Evolutionary conservation across 805 yeast species (phyloP), one percentile per base, ranked within the genome.

Genomic region (Candida bentonensis): DNA sequence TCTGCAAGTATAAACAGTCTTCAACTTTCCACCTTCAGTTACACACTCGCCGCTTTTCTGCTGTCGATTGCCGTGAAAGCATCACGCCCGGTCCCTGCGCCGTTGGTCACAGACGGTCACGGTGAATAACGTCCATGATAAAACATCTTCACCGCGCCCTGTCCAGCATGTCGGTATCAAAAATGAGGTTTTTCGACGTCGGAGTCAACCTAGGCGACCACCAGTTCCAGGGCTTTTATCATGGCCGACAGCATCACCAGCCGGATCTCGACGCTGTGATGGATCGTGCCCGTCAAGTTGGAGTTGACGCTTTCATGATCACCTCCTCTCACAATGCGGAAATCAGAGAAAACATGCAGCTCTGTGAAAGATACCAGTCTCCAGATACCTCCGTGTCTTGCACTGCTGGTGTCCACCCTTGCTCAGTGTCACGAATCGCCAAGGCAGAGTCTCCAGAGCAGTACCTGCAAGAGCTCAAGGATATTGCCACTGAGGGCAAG

Each of bases 401-500:
- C 21, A 92, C 98, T 0, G 88, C 79, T 1, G 98, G 99, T 11
- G 94, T 89, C 1, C 99, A 92, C 64, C 99, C 99, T 0, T 89
- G 98, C 61, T 68, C 81, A 15, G 94, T 87, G 0, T 60, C 59
- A 56, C 88, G 69, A 52, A 72, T 78, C 49, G 63, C 54, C 5
- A 48, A 45, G 4, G 54, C 51, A 2, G 53, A 54, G 11, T 49
- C 51, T 3, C 56, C 56, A 22, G 42, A 39, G 22, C 41, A 41
- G 22, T 78, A 79, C 51, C 56, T 83, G 27, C 53, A 58, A 2
- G 58, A 67, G 22, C 60, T 92, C 40, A 69, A 72, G 48, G 51
- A 62, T 2, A 51, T 81, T n/a, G 74, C 77, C 0, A 47, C 60
- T 3, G 52, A 63, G 1, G 82, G 86, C 3, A 57, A 62, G 23